A percentile compares a stretch with the other conserved stretches of the same genome.
Evolutionary conservation across 495 filamentous ascomycete genomes (phyloP).

Genomic region (Tuber indicum): DNA sequence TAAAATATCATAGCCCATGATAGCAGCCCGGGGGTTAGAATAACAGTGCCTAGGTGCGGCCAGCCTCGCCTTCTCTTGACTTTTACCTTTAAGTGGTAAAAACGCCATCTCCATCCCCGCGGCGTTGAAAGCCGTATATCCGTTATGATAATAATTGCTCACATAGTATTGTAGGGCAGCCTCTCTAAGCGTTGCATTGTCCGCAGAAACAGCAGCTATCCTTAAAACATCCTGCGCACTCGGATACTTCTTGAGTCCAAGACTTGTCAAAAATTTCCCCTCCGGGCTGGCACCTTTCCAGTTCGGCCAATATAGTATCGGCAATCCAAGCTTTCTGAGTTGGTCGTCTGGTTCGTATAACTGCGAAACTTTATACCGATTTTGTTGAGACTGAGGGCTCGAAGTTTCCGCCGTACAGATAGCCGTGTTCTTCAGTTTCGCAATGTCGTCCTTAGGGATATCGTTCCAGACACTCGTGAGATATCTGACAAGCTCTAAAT

Average conservation of each 20-base stretch:
- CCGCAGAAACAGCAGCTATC: constrained; percentile 57
- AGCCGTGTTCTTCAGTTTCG: constrained; percentile 63
- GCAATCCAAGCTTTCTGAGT: constrained; percentile 62
- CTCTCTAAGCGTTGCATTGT: constrained; percentile 53
- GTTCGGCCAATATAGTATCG: constrained; percentile 79
- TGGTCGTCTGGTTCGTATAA: constrained; percentile 75
- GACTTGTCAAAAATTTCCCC: constrained; percentile 60
- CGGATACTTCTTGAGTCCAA: constrained; percentile 67
- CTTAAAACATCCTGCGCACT: constrained; percentile 66
- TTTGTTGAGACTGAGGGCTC: constrained; percentile 37
- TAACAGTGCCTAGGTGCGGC: constrained; percentile 72
- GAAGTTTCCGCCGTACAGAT: constrained; percentile 73
- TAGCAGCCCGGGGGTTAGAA: constrained; percentile 64
- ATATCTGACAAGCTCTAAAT: constrained; percentile 91
- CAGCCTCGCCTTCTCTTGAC: constrained; percentile 46
- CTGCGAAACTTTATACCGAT: constrained; percentile 71
- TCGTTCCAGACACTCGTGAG: constrained; percentile 82
- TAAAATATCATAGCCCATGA: constrained; percentile 75
- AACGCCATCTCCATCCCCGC: constrained; percentile 50
- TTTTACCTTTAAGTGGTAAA: constrained; percentile 26
- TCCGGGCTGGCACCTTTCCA: constrained; percentile 59
- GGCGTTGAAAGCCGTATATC: constrained; percentile 59
- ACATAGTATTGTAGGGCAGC: constrained; percentile 78
- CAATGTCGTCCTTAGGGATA: constrained; percentile 77
- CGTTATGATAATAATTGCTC: constrained; percentile 65